phyloP scores from a whole-genome alignment of 179 eudicot genomes.

The Nepenthes alata region DNA sequence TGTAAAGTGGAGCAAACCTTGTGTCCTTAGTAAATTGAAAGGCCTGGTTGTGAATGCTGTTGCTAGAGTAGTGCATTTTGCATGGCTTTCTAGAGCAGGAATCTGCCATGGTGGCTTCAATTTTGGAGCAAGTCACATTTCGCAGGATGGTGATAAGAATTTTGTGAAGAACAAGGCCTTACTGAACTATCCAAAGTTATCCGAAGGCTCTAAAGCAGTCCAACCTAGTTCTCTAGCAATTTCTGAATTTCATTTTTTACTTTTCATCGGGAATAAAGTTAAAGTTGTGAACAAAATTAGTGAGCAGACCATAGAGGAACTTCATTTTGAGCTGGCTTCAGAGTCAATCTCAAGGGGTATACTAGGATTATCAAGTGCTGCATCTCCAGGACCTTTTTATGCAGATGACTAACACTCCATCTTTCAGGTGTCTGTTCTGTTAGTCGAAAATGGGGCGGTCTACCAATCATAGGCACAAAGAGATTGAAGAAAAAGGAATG shows the following conservation, averaged over 20 bases:
- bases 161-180: conserved; percentile 98
- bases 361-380: no score
- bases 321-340: conserved; percentile 68
- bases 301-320: conserved; percentile 90
- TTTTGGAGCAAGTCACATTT: conserved; percentile 51
- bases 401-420: conserved; percentile 43
- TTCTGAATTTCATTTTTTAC: conserved; percentile 86
- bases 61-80: conserved; percentile 49
- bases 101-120: conserved; percentile 53
- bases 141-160: conserved; percentile 79
- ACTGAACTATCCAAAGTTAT: conserved; percentile 67
- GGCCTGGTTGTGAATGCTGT: conserved; percentile 1
- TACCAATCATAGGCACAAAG: no score
- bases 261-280: conserved; percentile 86
- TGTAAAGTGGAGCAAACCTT: no score
- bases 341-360: conserved; percentile 70
- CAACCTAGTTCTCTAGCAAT: conserved; percentile 81
- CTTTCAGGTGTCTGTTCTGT: conserved; percentile 71
- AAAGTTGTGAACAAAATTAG: conserved; percentile 95
- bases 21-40: no score
- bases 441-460: no score
- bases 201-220: conserved; percentile 61
- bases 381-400: no score
- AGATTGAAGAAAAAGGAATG: no score
- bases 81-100: conserved; percentile 64